Evolutionary conservation across 257 asterid genomes (phyloP).

Genomic region (Oldenlandia corymbosa): DNA sequence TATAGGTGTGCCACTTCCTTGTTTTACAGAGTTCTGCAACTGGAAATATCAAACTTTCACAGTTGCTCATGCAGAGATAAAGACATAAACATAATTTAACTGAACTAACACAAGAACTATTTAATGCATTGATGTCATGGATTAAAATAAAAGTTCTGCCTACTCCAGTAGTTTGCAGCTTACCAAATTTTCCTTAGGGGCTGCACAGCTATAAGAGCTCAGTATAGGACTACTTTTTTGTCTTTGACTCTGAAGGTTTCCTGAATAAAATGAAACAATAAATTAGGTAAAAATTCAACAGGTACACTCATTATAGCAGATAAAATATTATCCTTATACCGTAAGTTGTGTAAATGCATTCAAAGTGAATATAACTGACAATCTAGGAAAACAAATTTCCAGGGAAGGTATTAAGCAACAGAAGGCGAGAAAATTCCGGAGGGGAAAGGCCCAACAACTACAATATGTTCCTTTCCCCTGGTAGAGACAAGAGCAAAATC

Average conservation of each 20-base stretch:
- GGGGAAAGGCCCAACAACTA: constrained; percentile 34
- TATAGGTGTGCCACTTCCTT: constrained; percentile 48
- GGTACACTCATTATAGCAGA: too few species aligned
- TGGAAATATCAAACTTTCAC: constrained; percentile 25
- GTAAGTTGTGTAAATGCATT: not conserved
- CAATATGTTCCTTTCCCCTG: constrained; percentile 19
- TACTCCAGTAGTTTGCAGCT: constrained; percentile 15
- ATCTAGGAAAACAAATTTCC: not conserved
- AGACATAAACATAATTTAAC: constrained; percentile 8
- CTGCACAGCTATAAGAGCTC: constrained; percentile 40
- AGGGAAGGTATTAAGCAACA: not conserved
- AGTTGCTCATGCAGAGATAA: constrained; percentile 9
- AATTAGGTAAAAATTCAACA: too few species aligned
- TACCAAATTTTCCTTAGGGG: constrained; percentile 44
- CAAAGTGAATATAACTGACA: not conserved
- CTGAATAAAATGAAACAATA: constrained; percentile 38
- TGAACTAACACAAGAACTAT: not conserved
- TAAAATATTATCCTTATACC: not conserved
- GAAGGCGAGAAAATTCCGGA: constrained; percentile 7
- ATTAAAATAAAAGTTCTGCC: constrained; percentile 6
- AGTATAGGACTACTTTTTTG: constrained; percentile 42
- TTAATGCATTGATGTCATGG: too few species aligned
- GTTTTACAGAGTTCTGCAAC: constrained; percentile 43
- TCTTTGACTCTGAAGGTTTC: constrained; percentile 37
- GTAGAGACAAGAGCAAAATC: constrained; percentile 35